Base-by-base conservation (phyloP, 345 rosid species). In the Hypericum androsaemum region DNA sequence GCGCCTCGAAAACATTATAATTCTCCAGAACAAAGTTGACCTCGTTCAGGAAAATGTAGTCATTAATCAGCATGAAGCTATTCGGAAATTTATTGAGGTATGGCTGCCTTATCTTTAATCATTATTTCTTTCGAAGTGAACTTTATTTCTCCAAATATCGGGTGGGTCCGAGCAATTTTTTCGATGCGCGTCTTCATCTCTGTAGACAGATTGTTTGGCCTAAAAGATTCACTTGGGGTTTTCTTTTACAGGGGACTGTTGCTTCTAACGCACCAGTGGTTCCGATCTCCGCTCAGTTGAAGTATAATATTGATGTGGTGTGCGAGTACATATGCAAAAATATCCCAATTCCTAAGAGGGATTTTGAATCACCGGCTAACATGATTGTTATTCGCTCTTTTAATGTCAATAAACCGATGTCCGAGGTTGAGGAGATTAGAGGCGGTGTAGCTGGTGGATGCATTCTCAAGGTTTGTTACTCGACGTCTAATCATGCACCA, bases 371-470 rank as follows among this genome's bases (percentile, higher is more conserved):
- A 37, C 94, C 98, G 0, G 95, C 98, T 42, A 82, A 85, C 57
- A 92, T 92, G 96, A 92, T 92, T 50, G 94, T 92, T 15, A 92
- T 92, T 47, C 78, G 97, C 47, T 92, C 98, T 41, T 88, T 92
- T 58, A 95, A 88, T 76, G 98, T 85, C 50, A 92, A 88, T 66
- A 92, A 88, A 53, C 96, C 98, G 58, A 94, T 89, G 15, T 88
- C 35, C 37, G 94, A 78, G 67, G 96, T 92, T 66, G 96, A 88
- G 72, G 95, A 92, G 55, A 85, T 92, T 53, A 83, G 67, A 73
- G 98, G 98, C 63, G 97, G 98, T 50, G 98, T 92, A 43, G 98
- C 97, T 43, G 98, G 98, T 71, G 97, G 98, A 76, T 88, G 95
- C 63, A 92, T 92, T 56, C 80, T 92, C 43, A 71, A 84, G 82